Conservation (phyloP, 768 basidiomycete species). For the Leccinum broughii region DNA sequence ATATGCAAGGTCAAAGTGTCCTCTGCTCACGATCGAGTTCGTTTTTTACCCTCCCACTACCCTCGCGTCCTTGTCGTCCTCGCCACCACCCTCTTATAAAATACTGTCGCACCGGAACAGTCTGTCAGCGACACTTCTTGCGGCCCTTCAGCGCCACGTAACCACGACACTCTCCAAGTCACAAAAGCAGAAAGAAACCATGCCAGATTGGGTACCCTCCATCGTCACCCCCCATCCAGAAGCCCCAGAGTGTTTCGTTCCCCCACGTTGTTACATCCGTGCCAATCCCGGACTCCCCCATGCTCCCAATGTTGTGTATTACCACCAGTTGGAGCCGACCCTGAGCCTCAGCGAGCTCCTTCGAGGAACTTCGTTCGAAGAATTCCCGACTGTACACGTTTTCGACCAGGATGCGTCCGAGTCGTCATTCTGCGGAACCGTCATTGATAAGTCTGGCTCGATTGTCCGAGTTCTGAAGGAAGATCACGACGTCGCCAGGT, state of each 20-base stretch:
- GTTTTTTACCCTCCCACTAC: slow-evolving; percentile 59
- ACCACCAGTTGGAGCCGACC: slow-evolving; percentile 57
- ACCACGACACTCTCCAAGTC: slow-evolving; percentile 21
- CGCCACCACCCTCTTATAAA: slow-evolving; percentile 42
- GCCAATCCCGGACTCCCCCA: slow-evolving; percentile 38
- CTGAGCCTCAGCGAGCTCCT: slow-evolving; percentile 50
- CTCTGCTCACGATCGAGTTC: slow-evolving; percentile 73
- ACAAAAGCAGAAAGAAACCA: slow-evolving; percentile 48
- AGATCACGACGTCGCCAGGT: slow-evolving; percentile 32
- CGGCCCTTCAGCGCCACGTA: slow-evolving; percentile 49
- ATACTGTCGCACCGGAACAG: slow-evolving; percentile 67
- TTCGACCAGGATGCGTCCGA: slow-evolving; percentile 50
- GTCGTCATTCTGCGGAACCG: slow-evolving; percentile 51
- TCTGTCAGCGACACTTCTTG: slow-evolving; percentile 47
- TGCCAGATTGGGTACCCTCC: slow-evolving; percentile 56
- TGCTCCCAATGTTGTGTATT: slow-evolving; percentile 37
- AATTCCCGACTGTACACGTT: slow-evolving; percentile 82
- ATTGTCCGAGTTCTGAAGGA: slow-evolving; percentile 14
- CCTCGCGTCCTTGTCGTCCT: slow-evolving; percentile 39
- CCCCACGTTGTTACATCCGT: slow-evolving; percentile 62
- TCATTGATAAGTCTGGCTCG: slow-evolving; percentile 58
- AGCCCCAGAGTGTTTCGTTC: slow-evolving; percentile 53
- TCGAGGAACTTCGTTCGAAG: slow-evolving; percentile 66
- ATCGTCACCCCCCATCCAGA: slow-evolving; percentile 55
- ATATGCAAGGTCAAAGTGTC: slow-evolving; percentile 57